Base-by-base conservation (phyloP, 2,329 filamentous ascomycete species). In the Cryphonectria japonica region DNA sequence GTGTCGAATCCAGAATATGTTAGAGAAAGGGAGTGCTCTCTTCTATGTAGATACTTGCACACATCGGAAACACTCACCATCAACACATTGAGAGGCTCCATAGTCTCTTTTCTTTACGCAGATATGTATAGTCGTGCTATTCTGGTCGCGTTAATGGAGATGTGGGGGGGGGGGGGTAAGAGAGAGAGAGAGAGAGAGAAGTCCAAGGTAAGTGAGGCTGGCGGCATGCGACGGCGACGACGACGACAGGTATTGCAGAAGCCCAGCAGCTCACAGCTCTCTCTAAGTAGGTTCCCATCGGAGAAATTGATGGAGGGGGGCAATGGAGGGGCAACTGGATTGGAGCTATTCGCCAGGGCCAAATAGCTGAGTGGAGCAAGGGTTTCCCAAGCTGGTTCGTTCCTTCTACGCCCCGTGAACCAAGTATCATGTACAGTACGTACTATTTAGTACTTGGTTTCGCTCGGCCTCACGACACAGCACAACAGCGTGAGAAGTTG, bases 31-130 rank as follows among this genome's bases (percentile, higher is more conserved):
- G 63, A 66, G 11, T 57, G 68, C 66, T 67, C 74, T 68, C 75
- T 37, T 34, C 63, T 66, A 52, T 34, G 32, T 14, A 19, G 57
- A 19, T 39, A 22, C 16, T 13, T 6, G 37, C 16, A n/a, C 37
- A 39, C 19, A 16, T 16, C 4, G n/a, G 37, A n/a, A 19, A 29
- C 13, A 67, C 84, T 78, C 77, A 90, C 90, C 90, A 92, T 92
- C 79, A 92, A 84, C 75, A 92, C 89, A 75, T 88, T 91, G 73
- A 91, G 85, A 74, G 88, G 87, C 75, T 87, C 84, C 86, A 88
- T 89, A 37, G 59, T 80, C 75, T 50, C 22, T 50, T 11, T 72
- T 6, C 22, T 29, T 5, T 32, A 0, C 26, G 46, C 22, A 29
- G 16, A 6, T 37, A 54, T 62, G 66, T 32, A 32, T 16, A 4